Percentiles rank a stretch among this genome's conserved stretches.
These are phyloP conservation scores for Aspergillus sp. DNA, from an alignment of 2,329 filamentous ascomycete species.

Conservation along the genomic window DNA sequence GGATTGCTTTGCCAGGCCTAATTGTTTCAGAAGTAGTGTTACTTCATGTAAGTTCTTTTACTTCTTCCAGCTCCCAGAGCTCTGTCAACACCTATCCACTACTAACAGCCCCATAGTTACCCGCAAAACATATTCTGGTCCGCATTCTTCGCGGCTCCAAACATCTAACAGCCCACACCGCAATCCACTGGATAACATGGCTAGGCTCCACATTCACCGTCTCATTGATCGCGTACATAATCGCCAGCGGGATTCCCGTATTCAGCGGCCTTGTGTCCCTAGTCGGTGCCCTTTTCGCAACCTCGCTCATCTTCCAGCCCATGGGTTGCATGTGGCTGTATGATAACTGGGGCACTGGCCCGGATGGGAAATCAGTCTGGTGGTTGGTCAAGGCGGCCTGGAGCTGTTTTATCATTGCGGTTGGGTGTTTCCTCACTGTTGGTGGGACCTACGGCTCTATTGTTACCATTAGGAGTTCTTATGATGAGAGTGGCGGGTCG, in stretches of 20 bases:
- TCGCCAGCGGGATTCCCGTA: constrained; percentile 67
- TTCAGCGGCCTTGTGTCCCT: constrained; percentile 60
- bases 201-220: constrained; percentile 52
- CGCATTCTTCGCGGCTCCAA: constrained; percentile 61
- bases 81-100: background rate
- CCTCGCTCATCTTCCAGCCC: background rate
- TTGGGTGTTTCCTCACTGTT: background rate
- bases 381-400: constrained; percentile 41
- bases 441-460: constrained; percentile 1
- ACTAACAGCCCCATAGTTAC: constrained; percentile 60
- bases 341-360: constrained; percentile 1
- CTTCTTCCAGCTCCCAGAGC: too few relatives aligned
- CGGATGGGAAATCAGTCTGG: background rate
- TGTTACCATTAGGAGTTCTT: background rate
- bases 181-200: constrained; percentile 56
- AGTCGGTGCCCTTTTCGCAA: background rate
- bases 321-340: constrained; percentile 7
- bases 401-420: constrained; percentile 36
- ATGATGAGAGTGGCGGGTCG: background rate
- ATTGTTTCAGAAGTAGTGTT: background rate
- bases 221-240: constrained; percentile 63
- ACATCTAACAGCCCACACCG: constrained; percentile 48
- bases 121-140: constrained; percentile 63
- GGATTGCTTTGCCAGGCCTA: constrained; percentile 58
- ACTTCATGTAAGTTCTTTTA: background rate